These are phyloP conservation scores for Geotrichum siamense DNA, from an alignment of 1,139 yeast genomes.

Conservation along the genomic window DNA sequence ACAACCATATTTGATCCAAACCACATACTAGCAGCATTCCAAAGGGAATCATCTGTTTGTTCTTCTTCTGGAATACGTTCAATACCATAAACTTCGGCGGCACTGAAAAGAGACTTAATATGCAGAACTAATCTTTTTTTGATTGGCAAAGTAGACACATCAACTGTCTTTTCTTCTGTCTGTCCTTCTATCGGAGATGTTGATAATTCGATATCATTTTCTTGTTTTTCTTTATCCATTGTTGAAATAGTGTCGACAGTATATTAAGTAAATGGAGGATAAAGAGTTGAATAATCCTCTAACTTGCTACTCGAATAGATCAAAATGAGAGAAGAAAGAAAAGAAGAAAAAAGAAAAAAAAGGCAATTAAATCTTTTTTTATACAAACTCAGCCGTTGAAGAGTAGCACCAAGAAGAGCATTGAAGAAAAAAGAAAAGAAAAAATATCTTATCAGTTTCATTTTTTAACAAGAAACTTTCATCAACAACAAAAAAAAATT, in stretches of 20 bases:
- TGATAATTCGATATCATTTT: background rate
- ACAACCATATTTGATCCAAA: constrained; percentile 83
- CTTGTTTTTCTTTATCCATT: constrained; percentile 9
- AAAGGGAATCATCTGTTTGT: constrained; percentile 52
- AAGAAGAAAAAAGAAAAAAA: background rate
- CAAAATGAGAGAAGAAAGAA: background rate
- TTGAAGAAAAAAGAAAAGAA: too few relatives aligned
- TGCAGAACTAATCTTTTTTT: background rate
- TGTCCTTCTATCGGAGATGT: constrained; percentile 3
- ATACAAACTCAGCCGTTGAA: too few relatives aligned
- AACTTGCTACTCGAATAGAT: background rate
- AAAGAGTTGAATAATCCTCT: background rate
- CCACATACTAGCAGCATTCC: constrained; percentile 87
- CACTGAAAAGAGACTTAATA: constrained; percentile 3
- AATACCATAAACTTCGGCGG: constrained; percentile 58
- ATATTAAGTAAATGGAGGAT: background rate
- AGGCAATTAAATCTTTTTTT: too few relatives aligned
- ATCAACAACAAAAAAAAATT: too few relatives aligned
- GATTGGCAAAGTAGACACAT: background rate
- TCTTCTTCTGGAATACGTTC: constrained; percentile 63
- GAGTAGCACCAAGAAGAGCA: too few relatives aligned
- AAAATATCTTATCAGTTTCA: too few relatives aligned
- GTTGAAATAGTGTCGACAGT: background rate
- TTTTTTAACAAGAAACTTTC: too few relatives aligned
- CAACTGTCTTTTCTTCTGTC: background rate